These are phyloP conservation scores for Ciborinia camelliae DNA, from an alignment of 2,329 filamentous ascomycete genomes.

Conservation along the genomic window DNA sequence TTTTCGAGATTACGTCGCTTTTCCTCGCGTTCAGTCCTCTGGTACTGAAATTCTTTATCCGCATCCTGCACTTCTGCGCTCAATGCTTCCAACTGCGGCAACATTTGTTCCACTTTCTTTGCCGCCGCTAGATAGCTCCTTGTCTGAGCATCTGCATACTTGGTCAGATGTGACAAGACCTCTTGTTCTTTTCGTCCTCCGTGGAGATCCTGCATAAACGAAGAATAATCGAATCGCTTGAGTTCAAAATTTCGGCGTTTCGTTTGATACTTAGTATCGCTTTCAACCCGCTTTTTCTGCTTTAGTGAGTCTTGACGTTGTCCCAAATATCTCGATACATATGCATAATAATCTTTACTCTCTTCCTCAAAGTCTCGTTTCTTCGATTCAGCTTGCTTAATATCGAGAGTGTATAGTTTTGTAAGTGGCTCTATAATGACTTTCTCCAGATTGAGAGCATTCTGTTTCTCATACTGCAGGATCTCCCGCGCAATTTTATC, in stretches of 20 bases:
- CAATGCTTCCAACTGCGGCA: constrained; percentile 86
- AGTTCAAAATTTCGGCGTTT: constrained; percentile 95
- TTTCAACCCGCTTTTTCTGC: constrained; percentile 93
- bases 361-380: constrained; percentile 98
- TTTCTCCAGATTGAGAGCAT: constrained; percentile 79
- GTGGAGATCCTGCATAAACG: constrained; percentile 98
- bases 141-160: constrained; percentile 88
- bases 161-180: constrained; percentile 88
- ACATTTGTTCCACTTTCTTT: constrained; percentile 80
- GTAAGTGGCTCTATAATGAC: constrained; percentile 92
- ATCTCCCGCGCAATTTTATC: constrained; percentile 95
- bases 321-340: constrained; percentile 91
- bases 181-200: constrained; percentile 98
- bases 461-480: constrained; percentile 78
- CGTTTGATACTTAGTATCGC: constrained; percentile 91
- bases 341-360: constrained; percentile 97
- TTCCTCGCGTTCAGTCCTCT: constrained; percentile 91
- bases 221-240: constrained; percentile 97
- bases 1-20: constrained; percentile 88
- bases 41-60: constrained; percentile 95
- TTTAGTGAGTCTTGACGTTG: constrained; percentile 94
- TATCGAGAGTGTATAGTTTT: constrained; percentile 90
- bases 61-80: constrained; percentile 86
- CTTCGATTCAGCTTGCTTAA: constrained; percentile 95
- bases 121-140: constrained; percentile 76